phyloP scores from a whole-genome alignment of 352 stramenopile species.

The Phytopythium boreale region DNA sequence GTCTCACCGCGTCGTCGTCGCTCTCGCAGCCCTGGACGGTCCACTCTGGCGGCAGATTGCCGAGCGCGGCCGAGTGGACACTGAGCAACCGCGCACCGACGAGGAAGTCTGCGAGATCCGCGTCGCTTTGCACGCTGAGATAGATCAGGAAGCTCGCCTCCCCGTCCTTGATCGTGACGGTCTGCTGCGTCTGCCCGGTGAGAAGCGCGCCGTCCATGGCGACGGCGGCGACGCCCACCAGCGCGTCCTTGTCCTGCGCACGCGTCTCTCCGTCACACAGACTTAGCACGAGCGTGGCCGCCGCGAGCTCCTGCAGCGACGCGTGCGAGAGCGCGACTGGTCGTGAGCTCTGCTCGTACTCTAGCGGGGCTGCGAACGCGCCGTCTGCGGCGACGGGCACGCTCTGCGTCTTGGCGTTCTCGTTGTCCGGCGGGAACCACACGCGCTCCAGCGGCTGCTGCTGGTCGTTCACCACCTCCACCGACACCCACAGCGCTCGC shows the following conservation, averaged over 20 bases:
- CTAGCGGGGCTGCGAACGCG: conserved; percentile 6
- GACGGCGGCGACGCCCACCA: conserved; percentile 35
- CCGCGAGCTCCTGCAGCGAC: conserved; percentile 34
- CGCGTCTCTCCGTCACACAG: conserved; percentile 36
- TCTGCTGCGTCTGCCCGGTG: conserved; percentile 14
- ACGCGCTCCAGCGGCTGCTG: conserved; percentile 32
- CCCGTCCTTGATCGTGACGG: conserved; percentile 13
- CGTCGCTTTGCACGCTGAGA: conserved; percentile 39
- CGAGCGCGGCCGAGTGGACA: conserved; percentile 29
- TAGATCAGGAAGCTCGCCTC: conserved; percentile 28
- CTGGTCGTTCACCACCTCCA: conserved; percentile 30
- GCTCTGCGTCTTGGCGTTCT: conserved; percentile 44
- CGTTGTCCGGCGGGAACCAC: conserved; percentile 52
- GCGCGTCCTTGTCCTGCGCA: conserved; percentile 23
- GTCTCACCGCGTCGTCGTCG: conserved; percentile 47
- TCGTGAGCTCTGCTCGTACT: conserved; percentile 53
- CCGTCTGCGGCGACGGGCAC: conserved; percentile 15
- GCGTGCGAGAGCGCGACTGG: conserved; percentile 29
- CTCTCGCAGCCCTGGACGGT: conserved; percentile 24
- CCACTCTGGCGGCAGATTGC: conserved; percentile 49
- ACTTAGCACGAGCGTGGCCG: conserved; percentile 33
- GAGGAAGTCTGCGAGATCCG: conserved; percentile 45
- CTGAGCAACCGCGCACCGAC: conserved; percentile 39
- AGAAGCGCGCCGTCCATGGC: conserved; percentile 33
- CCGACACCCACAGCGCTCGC: conserved; percentile 30